Base-by-base conservation (phyloP, 768 basidiomycete species). In the Boletus coccyginus region DNA sequence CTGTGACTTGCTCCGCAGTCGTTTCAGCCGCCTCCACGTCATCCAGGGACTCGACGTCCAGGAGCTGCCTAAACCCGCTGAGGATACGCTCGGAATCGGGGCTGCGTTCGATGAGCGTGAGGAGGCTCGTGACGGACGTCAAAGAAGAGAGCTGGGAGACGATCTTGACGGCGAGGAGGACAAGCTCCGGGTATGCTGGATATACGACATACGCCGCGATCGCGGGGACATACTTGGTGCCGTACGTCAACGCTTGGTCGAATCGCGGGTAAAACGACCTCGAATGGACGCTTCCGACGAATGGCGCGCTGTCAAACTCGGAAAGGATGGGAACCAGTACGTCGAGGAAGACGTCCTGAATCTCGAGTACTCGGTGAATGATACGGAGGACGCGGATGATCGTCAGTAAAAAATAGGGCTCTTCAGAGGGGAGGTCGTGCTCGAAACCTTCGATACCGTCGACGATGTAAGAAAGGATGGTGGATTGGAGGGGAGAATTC, bases 271-370 rank as follows among this genome's bases (percentile, higher is more conserved):
- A 90, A 66, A 81, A 87, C 3, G 87, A 88, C 11, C 85, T 81
- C 1, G 87, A 76, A 57, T 84, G 81, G 16, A 83, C 70, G 9
- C 74, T 77, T 31, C 84, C 84, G 27, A 84, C 72, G 45, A 86
- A 66, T 0, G 81, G 69, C 0, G 81, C 69, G 57, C 80, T 81
- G 57, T 83, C 83, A 55, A 85, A 77, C 52, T 92, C 87, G 19
- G 82, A 75, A 9, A 95, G 80, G 21, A 88, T 73, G 3, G 93
- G 92, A 4, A 96, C 74, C 47, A 96, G 81, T 24, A 94, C 86
- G 52, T 98, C 94, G 41, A 94, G 78, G 77, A 95, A 97, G 53
- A 93, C 81, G 48, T 90, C 86, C 66, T 98, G 94, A 29, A 93
- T 80, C 59, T 94, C 90, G 55, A 98, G 75, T 0, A 90, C 80